Evolutionary conservation across 352 stramenopile species (phyloP).

Genomic region (Phytophthora europaea): DNA sequence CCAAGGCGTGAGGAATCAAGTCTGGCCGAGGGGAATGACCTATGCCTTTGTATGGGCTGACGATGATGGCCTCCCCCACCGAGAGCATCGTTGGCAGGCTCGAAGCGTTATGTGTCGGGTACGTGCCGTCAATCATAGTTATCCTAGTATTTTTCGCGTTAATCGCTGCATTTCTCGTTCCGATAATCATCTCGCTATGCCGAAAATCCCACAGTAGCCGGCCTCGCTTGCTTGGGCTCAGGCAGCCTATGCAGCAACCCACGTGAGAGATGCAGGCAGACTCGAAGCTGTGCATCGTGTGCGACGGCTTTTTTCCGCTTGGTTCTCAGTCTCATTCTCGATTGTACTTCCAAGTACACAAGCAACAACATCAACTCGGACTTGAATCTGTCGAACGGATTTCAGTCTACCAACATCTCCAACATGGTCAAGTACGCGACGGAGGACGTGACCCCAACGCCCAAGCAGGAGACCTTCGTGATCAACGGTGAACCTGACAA

Average conservation of each 20-base stretch:
- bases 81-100: neutral
- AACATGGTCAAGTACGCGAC: constrained; percentile 30
- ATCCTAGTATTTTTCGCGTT: constrained; percentile 16
- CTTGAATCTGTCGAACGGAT: constrained; percentile 15
- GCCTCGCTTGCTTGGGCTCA: constrained; percentile 31
- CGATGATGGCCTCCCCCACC: neutral
- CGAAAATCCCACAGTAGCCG: constrained; percentile 23
- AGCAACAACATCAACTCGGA: constrained; percentile 18
- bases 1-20: constrained; percentile 25
- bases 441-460: constrained; percentile 16
- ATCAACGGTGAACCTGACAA: constrained; percentile 25
- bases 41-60: constrained; percentile 12
- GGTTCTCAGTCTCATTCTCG: constrained; percentile 32
- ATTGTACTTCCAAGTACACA: constrained; percentile 38
- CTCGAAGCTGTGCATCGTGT: neutral
- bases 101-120: neutral
- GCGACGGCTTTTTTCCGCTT: constrained; percentile 1
- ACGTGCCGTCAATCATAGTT: constrained; percentile 27
- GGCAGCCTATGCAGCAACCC: constrained; percentile 30
- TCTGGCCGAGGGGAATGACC: neutral
- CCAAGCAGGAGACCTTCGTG: constrained; percentile 43
- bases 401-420: constrained; percentile 9
- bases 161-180: constrained; percentile 31
- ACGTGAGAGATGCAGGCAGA: constrained; percentile 29
- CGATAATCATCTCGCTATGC: constrained; percentile 2